phyloP scores from a whole-genome alignment of 495 filamentous ascomycete species.

The Niebla homalea region DNA sequence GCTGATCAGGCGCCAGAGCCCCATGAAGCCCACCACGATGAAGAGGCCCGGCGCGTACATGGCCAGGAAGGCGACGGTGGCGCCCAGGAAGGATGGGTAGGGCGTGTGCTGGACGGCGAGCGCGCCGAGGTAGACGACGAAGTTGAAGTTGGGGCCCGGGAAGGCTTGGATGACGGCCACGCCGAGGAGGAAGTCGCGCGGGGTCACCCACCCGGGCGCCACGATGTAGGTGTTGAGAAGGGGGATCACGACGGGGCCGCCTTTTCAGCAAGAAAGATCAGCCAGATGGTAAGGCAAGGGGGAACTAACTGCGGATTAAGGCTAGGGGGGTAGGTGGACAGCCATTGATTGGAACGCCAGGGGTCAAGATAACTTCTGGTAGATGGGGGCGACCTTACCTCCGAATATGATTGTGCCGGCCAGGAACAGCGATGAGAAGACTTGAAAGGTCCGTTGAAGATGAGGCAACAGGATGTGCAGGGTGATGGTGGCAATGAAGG shows the following conservation, averaged over 20 bases:
- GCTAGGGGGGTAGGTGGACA: too few species aligned
- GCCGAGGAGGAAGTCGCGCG: slow-evolving; percentile 70
- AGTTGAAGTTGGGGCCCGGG: slow-evolving; percentile 82
- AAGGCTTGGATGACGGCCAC: slow-evolving; percentile 75
- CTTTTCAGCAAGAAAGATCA: slow-evolving; percentile 13
- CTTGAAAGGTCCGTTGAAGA: slow-evolving; percentile 37
- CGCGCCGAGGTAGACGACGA: slow-evolving; percentile 63
- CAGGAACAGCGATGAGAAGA: slow-evolving; percentile 74
- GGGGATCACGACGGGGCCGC: slow-evolving; percentile 76
- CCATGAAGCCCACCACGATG: slow-evolving; percentile 52
- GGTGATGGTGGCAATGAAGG: slow-evolving; percentile 46
- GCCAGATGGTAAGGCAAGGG: too few species aligned
- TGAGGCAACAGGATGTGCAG: slow-evolving; percentile 27
- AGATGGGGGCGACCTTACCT: not conserved
- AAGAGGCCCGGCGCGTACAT: slow-evolving; percentile 64
- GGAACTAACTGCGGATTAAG: too few species aligned
- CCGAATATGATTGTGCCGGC: slow-evolving; percentile 86
- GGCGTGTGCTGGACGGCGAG: slow-evolving; percentile 34
- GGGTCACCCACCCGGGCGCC: slow-evolving; percentile 62
- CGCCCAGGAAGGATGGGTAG: slow-evolving; percentile 37
- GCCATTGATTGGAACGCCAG: too few species aligned
- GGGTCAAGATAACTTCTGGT: not conserved
- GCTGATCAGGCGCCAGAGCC: slow-evolving; percentile 52
- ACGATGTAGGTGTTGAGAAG: slow-evolving; percentile 70
- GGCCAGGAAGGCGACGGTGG: slow-evolving; percentile 50